Evolutionary conservation across 2,329 filamentous ascomycete genomes (phyloP).

Genomic region (Pseudogymnoascus sp.): DNA sequence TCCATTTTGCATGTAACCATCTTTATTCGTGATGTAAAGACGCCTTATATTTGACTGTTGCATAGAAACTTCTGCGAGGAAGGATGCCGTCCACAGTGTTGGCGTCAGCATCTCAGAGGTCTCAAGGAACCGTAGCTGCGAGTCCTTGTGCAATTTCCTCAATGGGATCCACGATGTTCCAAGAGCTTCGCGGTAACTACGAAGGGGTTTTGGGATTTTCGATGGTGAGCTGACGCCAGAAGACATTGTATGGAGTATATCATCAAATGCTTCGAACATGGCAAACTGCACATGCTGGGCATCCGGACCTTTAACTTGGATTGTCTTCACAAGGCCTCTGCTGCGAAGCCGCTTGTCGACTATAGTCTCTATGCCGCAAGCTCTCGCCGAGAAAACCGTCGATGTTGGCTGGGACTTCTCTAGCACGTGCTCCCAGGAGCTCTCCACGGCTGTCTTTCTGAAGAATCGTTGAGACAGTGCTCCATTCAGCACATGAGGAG

Average conservation of each 20-base stretch:
- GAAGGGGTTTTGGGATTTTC: constrained; percentile 18
- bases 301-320: constrained; percentile 54
- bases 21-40: constrained; percentile 67
- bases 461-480: constrained; percentile 16
- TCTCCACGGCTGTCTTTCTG: not conserved
- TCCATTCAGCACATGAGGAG: constrained; percentile 9
- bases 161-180: constrained; percentile 65
- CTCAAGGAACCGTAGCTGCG: constrained; percentile 60
- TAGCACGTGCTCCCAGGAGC: not conserved
- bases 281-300: constrained; percentile 60
- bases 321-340: constrained; percentile 59
- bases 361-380: constrained; percentile 53
- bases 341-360: constrained; percentile 67
- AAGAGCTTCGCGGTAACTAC: constrained; percentile 39
- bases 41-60: constrained; percentile 54
- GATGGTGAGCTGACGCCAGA: constrained; percentile 13
- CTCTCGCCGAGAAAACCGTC: constrained; percentile 49
- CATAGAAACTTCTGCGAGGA: constrained; percentile 66
- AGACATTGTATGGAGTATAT: constrained; percentile 38
- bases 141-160: constrained; percentile 67
- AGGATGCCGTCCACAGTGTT: constrained; percentile 61
- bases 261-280: constrained; percentile 53
- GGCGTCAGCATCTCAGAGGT: constrained; percentile 67
- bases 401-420: constrained; percentile 36
- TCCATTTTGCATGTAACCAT: constrained; percentile 63